Percentiles rank a stretch among this genome's conserved stretches.
These are phyloP conservation scores for Penicillium decumbens DNA, from an alignment of 2,329 filamentous ascomycete genomes.

Conservation along the genomic window DNA sequence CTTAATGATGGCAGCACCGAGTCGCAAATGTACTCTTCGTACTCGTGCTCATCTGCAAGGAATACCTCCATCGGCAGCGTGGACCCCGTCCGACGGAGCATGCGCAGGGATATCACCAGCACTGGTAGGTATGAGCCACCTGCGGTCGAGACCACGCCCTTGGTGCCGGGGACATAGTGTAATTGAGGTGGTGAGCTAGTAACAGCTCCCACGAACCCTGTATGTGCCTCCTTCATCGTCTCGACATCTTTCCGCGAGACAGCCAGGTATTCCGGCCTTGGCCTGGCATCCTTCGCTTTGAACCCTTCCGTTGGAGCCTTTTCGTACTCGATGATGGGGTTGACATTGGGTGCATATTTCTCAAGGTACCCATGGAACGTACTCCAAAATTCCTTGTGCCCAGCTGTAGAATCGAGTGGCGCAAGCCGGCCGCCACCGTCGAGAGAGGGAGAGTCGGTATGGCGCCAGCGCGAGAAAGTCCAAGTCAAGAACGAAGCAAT, in stretches of 20 bases:
- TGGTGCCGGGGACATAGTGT: conserved; percentile 32
- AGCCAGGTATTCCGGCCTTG: conserved; percentile 9
- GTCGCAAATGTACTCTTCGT: conserved; percentile 43
- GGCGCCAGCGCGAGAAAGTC: conserved; percentile 8
- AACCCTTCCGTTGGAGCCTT: conserved; percentile 16
- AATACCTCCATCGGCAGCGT: conserved; percentile 46
- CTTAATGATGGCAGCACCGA: conserved; percentile 42
- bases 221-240: conserved; percentile 33
- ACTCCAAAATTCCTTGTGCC: conserved; percentile 30
- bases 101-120: conserved; percentile 43
- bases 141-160: conserved; percentile 47
- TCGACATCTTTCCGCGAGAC: conserved; percentile 8
- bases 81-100: conserved; percentile 44
- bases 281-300: conserved; percentile 5
- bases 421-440: neutral
- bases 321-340: conserved; percentile 7
- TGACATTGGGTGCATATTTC: conserved; percentile 28
- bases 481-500: conserved; percentile 7
- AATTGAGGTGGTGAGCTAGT: conserved; percentile 27
- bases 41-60: conserved; percentile 39
- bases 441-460: neutral
- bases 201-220: conserved; percentile 33
- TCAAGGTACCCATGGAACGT: conserved; percentile 32
- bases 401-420: conserved; percentile 5
- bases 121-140: conserved; percentile 43